Conservation (phyloP, 495 filamentous ascomycete genomes). For the Xylaria acuta region DNA sequence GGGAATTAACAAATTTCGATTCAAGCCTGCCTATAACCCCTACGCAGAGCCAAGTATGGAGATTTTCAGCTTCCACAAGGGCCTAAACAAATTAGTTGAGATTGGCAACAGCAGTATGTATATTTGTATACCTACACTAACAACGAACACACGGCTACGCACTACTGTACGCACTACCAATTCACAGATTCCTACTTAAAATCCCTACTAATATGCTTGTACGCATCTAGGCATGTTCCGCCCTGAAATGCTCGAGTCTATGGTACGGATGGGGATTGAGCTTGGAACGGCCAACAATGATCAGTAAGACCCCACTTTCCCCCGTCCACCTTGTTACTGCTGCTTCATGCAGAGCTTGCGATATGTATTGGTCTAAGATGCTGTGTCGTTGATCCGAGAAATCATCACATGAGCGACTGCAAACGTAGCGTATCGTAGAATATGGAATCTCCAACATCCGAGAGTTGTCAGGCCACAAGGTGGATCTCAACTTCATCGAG, state of each 20-base stretch:
- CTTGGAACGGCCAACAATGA: conserved; percentile 96
- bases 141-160: not conserved
- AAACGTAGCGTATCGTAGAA: conserved; percentile 50
- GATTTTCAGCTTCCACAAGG: conserved; percentile 91
- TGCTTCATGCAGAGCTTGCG: not conserved
- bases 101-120: conserved; percentile 96
- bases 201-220: not conserved
- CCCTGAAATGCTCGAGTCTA: conserved; percentile 88
- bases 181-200: not conserved
- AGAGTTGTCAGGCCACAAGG: conserved; percentile 84
- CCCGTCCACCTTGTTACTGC: not conserved
- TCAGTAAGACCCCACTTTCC: conserved; percentile 42
- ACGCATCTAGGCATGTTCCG: conserved; percentile 62
- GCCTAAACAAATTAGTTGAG: conserved; percentile 89
- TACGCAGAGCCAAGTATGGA: conserved; percentile 98
- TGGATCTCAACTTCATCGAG: conserved; percentile 78
- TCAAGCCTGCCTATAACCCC: conserved; percentile 87
- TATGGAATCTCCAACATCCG: conserved; percentile 86
- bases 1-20: conserved; percentile 85
- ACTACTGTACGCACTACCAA: not conserved
- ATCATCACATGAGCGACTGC: not conserved
- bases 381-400: not conserved
- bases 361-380: not conserved
- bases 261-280: conserved; percentile 87
- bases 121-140: not conserved